These are phyloP conservation scores for Taxawa tesnikishii DNA, from an alignment of 2,329 filamentous ascomycete species.

Conservation along the genomic window DNA sequence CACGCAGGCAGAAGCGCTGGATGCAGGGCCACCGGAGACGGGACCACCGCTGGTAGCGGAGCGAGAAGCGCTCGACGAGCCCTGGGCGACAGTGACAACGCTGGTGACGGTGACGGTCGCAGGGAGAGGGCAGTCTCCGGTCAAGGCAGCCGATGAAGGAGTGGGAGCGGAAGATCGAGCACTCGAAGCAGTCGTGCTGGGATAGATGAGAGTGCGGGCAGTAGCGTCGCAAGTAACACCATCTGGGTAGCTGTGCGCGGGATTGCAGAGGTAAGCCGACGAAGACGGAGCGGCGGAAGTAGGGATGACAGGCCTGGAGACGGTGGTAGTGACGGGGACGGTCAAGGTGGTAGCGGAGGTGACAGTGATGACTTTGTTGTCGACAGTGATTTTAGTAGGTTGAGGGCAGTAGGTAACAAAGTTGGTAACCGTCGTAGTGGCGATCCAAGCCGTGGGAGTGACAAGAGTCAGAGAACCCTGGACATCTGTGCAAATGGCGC, in stretches of 20 bases:
- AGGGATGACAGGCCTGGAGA: slow-evolving; percentile 1
- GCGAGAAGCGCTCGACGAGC: neutral
- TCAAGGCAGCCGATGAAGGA: slow-evolving; percentile 1
- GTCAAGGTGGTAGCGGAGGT: slow-evolving; percentile 6
- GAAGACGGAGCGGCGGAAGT: neutral
- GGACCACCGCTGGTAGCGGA: neutral
- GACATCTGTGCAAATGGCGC: neutral
- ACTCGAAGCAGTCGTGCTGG: neutral
- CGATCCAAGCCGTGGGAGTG: slow-evolving; percentile 1
- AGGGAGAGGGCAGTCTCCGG: neutral
- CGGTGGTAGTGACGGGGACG: slow-evolving; percentile 4
- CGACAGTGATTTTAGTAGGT: slow-evolving; percentile 4
- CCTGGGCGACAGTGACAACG: slow-evolving; percentile 1
- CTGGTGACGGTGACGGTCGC: slow-evolving; percentile 3
- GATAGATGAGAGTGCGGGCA: neutral
- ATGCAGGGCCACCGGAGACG: too few species aligned
- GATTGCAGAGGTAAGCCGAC: neutral
- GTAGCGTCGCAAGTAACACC: neutral
- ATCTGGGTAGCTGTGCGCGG: neutral
- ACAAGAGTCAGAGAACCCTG: slow-evolving; percentile 3
- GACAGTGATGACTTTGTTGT: slow-evolving; percentile 7
- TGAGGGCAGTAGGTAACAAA: slow-evolving; percentile 5
- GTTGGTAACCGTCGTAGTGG: slow-evolving; percentile 3
- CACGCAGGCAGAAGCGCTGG: neutral
- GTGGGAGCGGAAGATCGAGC: neutral